Base-by-base conservation (phyloP, 495 filamentous ascomycete species). In the Chaetomium fimeti region DNA sequence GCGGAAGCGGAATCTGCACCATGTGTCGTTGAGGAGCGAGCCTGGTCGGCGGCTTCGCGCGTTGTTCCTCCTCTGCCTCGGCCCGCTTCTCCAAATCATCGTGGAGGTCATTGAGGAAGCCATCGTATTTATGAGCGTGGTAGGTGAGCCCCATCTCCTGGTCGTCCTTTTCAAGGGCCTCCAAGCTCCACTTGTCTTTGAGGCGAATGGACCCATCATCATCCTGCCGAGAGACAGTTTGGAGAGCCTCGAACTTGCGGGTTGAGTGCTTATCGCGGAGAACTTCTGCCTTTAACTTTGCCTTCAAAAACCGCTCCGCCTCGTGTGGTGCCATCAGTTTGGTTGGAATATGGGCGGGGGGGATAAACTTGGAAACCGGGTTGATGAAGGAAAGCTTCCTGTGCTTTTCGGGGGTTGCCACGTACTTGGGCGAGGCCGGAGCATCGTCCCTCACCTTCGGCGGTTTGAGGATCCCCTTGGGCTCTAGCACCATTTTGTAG, bases 381-480 rank as follows among this genome's bases (percentile, higher is more conserved):
- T 49, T 70, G 32, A 68, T 42, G 49, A 75, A 75, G 8, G 56
- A 45, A 32, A 74, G 60, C 48, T 62, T 71, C 15, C 67, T 66
- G 29, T 51, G 62, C 59, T 66, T 72, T 3, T 68, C 54, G 0
- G 73, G 71, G 4, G 73, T 74, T 15, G 66, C 8, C 18, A 74
- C 64, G 56, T 69, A 72, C 25, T 40, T 49, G 7, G 72, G 64
- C 16, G 72, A 64, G 8, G 54, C 6, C 11, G 68, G 64, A n/a
- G 20, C 27, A 6, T 40, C 16, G 4, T 48, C n/a, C 51, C 63
- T 70, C 28, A 61, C 45, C 38, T 64, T 68, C 11, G 66, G 57
- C 5, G 63, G 59, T 57, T 75, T 75, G 15, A 75, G 38, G 28
- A 75, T 69, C 15, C 68, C 58, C 52, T 65, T 71, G 6, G 69